A percentile compares a stretch with the other conserved stretches of the same genome.
Evolutionary conservation across 2,329 filamentous ascomycete species (phyloP).

Genomic region (Bretziella fagacearum): DNA sequence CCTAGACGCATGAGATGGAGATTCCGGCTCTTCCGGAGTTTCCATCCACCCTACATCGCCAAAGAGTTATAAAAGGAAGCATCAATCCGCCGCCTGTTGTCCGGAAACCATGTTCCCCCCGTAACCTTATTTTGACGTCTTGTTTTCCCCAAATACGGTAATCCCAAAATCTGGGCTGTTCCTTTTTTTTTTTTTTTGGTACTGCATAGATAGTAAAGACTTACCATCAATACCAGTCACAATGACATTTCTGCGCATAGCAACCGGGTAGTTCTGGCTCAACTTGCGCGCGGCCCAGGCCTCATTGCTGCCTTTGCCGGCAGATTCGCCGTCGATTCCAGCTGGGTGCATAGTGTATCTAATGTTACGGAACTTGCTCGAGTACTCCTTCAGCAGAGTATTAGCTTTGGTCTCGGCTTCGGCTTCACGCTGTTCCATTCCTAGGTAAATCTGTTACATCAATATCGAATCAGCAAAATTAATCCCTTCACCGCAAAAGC

Average conservation of each 20-base stretch:
- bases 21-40: background rate
- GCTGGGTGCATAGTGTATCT: slow-evolving; percentile 50
- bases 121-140: slow-evolving; percentile 4
- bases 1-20: background rate
- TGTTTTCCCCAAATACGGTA: background rate
- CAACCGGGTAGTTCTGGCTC: slow-evolving; percentile 40
- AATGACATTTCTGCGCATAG: slow-evolving; percentile 41
- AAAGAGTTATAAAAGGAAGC: background rate
- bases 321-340: slow-evolving; percentile 48
- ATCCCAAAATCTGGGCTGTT: too few species aligned
- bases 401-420: slow-evolving; percentile 44
- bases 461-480: background rate
- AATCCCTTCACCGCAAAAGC: too few species aligned
- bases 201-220: slow-evolving; percentile 20
- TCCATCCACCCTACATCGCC: background rate
- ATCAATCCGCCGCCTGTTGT: background rate
- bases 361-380: slow-evolving; percentile 48
- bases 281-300: slow-evolving; percentile 52
- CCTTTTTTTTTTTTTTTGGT: background rate
- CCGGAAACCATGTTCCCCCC: background rate
- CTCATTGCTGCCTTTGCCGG: slow-evolving; percentile 60
- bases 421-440: slow-evolving; percentile 53
- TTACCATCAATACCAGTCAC: slow-evolving; percentile 58
- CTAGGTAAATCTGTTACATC: slow-evolving; percentile 43
- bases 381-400: slow-evolving; percentile 43